phyloP scores from a whole-genome alignment of 2,329 filamentous ascomycete genomes.

The Trichoderma sp. region DNA sequence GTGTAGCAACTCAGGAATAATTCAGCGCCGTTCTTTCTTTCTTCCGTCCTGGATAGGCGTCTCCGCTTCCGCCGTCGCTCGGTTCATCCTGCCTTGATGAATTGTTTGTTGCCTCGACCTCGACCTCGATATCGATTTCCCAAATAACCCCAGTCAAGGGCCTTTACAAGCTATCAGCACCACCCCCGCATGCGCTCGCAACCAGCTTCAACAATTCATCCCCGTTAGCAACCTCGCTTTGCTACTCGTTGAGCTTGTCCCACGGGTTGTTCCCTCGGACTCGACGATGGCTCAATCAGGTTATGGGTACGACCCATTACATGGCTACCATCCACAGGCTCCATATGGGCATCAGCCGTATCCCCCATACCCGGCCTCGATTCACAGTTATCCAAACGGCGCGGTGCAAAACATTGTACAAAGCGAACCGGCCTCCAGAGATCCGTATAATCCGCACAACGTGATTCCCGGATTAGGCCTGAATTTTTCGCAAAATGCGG shows the following conservation, averaged over 20 bases:
- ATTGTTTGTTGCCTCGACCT: background rate
- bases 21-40: background rate
- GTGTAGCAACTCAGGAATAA: background rate
- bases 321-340: constrained; percentile 15
- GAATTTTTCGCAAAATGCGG: constrained; percentile 27
- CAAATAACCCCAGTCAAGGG: background rate
- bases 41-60: background rate
- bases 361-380: constrained; percentile 21
- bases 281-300: constrained; percentile 34
- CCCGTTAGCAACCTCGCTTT: background rate
- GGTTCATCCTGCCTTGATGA: background rate
- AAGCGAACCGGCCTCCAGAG: constrained; percentile 20
- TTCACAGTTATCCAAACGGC: constrained; percentile 22
- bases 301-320: constrained; percentile 30
- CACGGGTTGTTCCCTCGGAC: background rate
- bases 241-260: background rate
- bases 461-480: constrained; percentile 40
- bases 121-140: background rate
- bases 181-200: background rate
- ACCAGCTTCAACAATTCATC: background rate
- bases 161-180: background rate
- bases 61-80: background rate
- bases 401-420: constrained; percentile 6
- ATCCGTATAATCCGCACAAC: constrained; percentile 31
- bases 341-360: constrained; percentile 28